A percentile compares a stretch with the other conserved stretches of the same genome.
phyloP scores from a whole-genome alignment of 116 monocot species.

The Zostera marina region DNA sequence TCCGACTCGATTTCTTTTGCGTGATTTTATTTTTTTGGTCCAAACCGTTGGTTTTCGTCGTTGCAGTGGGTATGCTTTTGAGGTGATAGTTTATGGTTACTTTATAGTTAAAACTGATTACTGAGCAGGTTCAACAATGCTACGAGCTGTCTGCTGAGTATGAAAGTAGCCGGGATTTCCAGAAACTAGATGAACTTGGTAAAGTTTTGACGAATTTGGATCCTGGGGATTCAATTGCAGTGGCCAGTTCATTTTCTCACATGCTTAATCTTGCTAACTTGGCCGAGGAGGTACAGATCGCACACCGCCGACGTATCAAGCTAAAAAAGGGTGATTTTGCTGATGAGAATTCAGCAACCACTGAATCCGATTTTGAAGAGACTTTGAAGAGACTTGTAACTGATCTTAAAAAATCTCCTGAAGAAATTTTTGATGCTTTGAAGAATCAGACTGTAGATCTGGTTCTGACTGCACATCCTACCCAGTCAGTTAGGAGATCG shows the following conservation, averaged over 20 bases:
- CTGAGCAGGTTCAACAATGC: constrained; percentile 76
- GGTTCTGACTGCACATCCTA: constrained; percentile 90
- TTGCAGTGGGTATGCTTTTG: not conserved
- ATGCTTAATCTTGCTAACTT: constrained; percentile 95
- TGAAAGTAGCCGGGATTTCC: constrained; percentile 42
- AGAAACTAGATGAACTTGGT: constrained; percentile 73
- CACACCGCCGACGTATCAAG: constrained; percentile 56
- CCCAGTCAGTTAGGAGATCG: constrained; percentile 84
- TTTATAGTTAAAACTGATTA: no score
- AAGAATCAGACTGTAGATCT: constrained; percentile 92
- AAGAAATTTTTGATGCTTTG: constrained; percentile 82
- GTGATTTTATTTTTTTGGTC: not conserved
- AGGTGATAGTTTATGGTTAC: no score
- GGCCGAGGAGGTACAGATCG: constrained; percentile 97
- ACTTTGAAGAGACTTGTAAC: constrained; percentile 69
- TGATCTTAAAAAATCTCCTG: constrained; percentile 52
- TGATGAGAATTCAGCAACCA: constrained; percentile 59
- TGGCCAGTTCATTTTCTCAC: constrained; percentile 82
- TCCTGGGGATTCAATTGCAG: constrained; percentile 69
- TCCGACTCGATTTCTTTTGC: not conserved
- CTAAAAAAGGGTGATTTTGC: constrained; percentile 62
- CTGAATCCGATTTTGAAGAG: constrained; percentile 87
- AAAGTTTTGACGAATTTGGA: constrained; percentile 61
- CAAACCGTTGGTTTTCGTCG: not conserved
- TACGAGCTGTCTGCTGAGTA: constrained; percentile 86